Evolutionary conservation across 139 green algal species (phyloP).

Genomic region (Tetradesmus lagerheimii): DNA sequence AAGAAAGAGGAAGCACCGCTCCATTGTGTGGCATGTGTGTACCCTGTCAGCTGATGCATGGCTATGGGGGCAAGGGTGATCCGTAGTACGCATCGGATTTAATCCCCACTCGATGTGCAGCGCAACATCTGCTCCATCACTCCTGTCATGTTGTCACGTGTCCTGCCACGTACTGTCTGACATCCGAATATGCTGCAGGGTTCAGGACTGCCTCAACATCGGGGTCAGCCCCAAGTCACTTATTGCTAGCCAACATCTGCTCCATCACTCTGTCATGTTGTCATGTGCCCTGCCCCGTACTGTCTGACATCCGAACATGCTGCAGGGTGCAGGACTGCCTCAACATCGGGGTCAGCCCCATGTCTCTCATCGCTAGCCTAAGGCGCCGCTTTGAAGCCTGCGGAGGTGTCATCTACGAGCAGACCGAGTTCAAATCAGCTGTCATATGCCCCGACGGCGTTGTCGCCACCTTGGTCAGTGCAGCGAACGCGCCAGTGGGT

Average conservation of each 20-base stretch:
- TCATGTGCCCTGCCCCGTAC: not conserved
- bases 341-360: constrained; percentile 83
- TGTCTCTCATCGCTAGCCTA: constrained; percentile 36
- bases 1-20: no score
- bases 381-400: constrained; percentile 61
- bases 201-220: constrained; percentile 82
- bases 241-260: constrained; percentile 32
- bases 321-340: constrained; percentile 69
- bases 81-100: no score
- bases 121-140: not conserved
- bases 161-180: no score
- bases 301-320: not conserved
- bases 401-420: constrained; percentile 71
- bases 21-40: no score
- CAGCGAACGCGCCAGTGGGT: constrained; percentile 36
- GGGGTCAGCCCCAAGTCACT: constrained; percentile 71
- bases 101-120: no score
- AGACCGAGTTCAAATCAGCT: constrained; percentile 64
- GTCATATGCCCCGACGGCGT: constrained; percentile 66
- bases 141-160: no score
- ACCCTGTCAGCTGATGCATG: no score
- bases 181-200: not conserved
- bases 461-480: constrained; percentile 39
- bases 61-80: no score
- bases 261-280: no score